Evolutionary conservation across 352 stramenopile species (phyloP), one percentile per base, ranked within the genome.

Genomic region (Pythium rishiriense): DNA sequence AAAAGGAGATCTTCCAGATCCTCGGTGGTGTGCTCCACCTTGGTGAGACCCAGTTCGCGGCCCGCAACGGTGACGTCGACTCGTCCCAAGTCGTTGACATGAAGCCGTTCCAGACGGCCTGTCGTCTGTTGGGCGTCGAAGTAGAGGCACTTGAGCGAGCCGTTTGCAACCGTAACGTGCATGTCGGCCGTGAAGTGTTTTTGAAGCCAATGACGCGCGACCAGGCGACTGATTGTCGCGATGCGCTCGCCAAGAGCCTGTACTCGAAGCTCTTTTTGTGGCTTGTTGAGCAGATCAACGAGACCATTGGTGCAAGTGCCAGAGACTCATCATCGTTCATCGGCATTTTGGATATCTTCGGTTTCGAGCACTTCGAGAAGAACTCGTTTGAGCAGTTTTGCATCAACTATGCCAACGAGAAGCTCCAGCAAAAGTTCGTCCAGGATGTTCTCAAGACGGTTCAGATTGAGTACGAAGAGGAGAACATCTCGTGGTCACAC

Each of bases 191-290:
- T 1, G 85, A 95, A 71, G 80, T 93, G 14, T 83, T 93, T 41
- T 39, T 80, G 24, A 94, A 93, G 65, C 86, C 86, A 9, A 93
- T 93, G 86, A 93, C 84, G 12, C 77, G 83, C 21, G 86, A 93
- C 52, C 85, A 96, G 62, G 88, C 89, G 0, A 74, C 75, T 0
- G 85, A 95, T 54, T 92, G 78, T 42, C 86, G 97, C 7, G 97
- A 99, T 74, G 96, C 97, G 19, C 66, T 98, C 22, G 93, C 88
- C n/a, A 98, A 98, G 68, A 96, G 90, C 51, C 68, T 98, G 46
- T 98, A 98, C 69, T 90, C 83, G 39, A 97, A 97, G 51, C 72
- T 99, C 17, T 99, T 99, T 62, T 66, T 96, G 39, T 99, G 94
- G 94, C 82, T 99, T 9, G 96, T 99, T 39, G 79, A 96, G 43